phyloP scores from a whole-genome alignment of 306 rosid genomes.

The Rubus parviflorus region DNA sequence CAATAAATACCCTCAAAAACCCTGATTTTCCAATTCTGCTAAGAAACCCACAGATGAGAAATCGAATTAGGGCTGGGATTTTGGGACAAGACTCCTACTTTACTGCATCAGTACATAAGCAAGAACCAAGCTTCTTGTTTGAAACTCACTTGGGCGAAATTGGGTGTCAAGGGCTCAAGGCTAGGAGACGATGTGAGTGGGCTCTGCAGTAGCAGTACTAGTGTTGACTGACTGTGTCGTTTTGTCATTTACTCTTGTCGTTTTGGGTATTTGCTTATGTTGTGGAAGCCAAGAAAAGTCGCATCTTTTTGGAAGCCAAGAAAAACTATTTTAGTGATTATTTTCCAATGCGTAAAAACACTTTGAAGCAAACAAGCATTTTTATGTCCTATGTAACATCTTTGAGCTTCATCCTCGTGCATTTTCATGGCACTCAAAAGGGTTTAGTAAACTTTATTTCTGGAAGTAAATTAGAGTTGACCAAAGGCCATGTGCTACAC shows the following conservation, averaged over 20 bases:
- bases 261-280: neutral
- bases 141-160: conserved; percentile 2
- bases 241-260: neutral
- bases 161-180: neutral
- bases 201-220: neutral
- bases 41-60: neutral
- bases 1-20: conserved; percentile 2
- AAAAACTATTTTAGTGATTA: neutral
- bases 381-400: neutral
- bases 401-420: neutral
- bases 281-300: neutral
- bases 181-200: neutral
- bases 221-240: conserved; percentile 7
- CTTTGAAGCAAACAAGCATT: neutral
- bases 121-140: neutral
- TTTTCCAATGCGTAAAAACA: neutral
- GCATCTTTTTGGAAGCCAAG: neutral
- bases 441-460: neutral
- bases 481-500: conserved; percentile 10
- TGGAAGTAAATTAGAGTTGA: conserved; percentile 5
- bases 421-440: neutral
- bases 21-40: neutral
- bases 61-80: conserved; percentile 1
- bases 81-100: neutral
- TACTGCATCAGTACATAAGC: neutral